Conservation (phyloP, 805 yeast genomes). For the Cyberlindnera maclurae region DNA sequence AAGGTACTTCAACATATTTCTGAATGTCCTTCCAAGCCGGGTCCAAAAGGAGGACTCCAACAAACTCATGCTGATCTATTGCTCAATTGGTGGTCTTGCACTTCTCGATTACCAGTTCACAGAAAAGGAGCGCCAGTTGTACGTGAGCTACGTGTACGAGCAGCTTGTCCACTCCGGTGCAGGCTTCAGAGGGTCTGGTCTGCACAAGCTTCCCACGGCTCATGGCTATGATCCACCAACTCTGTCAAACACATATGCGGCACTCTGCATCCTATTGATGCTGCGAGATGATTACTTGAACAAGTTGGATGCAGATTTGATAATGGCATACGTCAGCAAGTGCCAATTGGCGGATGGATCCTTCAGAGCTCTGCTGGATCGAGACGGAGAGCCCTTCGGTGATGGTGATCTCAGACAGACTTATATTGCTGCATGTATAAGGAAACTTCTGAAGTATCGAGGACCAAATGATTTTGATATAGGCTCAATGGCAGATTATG, state of each 20-base stretch:
- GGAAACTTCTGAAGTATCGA: slow-evolving; percentile 36
- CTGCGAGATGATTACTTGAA: slow-evolving; percentile 36
- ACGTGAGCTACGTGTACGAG: slow-evolving; percentile 38
- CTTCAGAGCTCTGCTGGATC: slow-evolving; percentile 41
- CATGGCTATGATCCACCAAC: slow-evolving; percentile 51
- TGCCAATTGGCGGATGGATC: slow-evolving; percentile 61
- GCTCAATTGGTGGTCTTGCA: slow-evolving; percentile 50
- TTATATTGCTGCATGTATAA: slow-evolving; percentile 63
- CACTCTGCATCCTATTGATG: slow-evolving; percentile 49
- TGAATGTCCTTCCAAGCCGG: slow-evolving; percentile 45
- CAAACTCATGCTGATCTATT: slow-evolving; percentile 61
- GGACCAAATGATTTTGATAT: slow-evolving; percentile 31
- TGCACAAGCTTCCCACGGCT: slow-evolving; percentile 28
- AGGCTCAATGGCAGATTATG: slow-evolving; percentile 30
- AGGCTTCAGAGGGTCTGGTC: slow-evolving; percentile 55
- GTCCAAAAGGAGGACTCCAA: slow-evolving; percentile 63
- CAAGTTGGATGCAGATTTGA: slow-evolving; percentile 31
- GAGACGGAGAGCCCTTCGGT: slow-evolving; percentile 34
- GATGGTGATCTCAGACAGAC: slow-evolving; percentile 69
- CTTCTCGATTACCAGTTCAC: slow-evolving; percentile 24
- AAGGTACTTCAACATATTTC: slow-evolving; percentile 43
- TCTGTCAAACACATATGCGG: slow-evolving; percentile 72
- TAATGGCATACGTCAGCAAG: slow-evolving; percentile 45
- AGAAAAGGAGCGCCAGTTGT: slow-evolving; percentile 23
- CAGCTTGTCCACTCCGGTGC: slow-evolving; percentile 34